Conservation (phyloP, 495 filamentous ascomycete species). For the Talaromyces adpressus region DNA sequence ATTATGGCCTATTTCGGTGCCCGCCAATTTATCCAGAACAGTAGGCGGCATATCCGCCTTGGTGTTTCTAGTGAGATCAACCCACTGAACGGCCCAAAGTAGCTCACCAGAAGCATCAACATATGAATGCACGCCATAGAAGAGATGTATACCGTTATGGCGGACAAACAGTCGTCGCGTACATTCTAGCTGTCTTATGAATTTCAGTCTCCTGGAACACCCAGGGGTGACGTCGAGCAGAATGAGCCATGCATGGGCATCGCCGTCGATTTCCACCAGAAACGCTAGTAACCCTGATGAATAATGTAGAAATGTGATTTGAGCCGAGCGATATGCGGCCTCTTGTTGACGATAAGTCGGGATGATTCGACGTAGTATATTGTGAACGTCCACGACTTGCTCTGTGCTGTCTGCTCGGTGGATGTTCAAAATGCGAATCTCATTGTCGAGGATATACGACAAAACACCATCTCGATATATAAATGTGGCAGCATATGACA, state of each 20-base stretch:
- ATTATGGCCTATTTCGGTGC: conserved; percentile 58
- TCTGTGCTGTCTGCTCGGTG: conserved; percentile 45
- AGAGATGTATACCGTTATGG: conserved; percentile 57
- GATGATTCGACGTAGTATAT: conserved; percentile 31
- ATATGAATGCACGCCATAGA: conserved; percentile 57
- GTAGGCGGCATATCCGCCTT: conserved; percentile 26
- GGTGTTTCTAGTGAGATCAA: conserved; percentile 34
- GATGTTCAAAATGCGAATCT: conserved; percentile 59
- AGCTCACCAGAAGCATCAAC: conserved; percentile 41
- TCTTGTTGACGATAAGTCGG: conserved; percentile 20
- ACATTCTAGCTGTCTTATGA: conserved; percentile 34
- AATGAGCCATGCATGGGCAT: conserved; percentile 46
- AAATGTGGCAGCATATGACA: conserved; percentile 56
- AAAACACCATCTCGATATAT: conserved; percentile 56
- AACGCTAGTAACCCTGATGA: conserved; percentile 55
- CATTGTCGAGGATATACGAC: conserved; percentile 49
- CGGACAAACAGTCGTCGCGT: conserved; percentile 58
- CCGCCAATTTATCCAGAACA: conserved; percentile 46
- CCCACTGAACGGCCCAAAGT: conserved; percentile 57
- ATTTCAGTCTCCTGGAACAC: conserved; percentile 23
- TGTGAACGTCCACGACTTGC: conserved; percentile 49
- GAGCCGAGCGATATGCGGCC: conserved; percentile 24
- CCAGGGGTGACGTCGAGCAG: conserved; percentile 41
- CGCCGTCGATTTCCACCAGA: conserved; percentile 27
- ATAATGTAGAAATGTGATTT: conserved; percentile 55